phyloP scores from a whole-genome alignment of 1,139 yeast genomes.

The Pichia sp. region DNA sequence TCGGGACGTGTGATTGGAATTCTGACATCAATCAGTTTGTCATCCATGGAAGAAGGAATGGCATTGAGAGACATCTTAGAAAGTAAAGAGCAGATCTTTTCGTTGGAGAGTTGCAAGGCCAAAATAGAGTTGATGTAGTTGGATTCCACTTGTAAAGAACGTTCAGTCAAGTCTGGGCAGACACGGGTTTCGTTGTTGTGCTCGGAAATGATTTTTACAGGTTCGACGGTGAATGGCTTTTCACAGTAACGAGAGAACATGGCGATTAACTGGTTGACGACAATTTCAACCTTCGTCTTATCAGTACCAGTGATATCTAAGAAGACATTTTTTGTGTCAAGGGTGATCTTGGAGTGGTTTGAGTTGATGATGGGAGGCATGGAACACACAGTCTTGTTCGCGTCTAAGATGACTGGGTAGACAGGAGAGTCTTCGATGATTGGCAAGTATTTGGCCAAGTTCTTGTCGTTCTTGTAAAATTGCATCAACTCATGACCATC shows the following conservation, averaged over 20 bases:
- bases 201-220: slow-evolving; percentile 76
- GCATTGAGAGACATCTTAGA: slow-evolving; percentile 80
- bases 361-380: slow-evolving; percentile 97
- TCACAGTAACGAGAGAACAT: slow-evolving; percentile 89
- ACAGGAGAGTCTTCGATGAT: slow-evolving; percentile 87
- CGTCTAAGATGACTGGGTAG: slow-evolving; percentile 84
- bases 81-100: slow-evolving; percentile 65
- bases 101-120: slow-evolving; percentile 69
- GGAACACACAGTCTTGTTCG: slow-evolving; percentile 75
- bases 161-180: slow-evolving; percentile 69
- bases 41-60: slow-evolving; percentile 44
- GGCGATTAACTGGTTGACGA: slow-evolving; percentile 86
- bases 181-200: slow-evolving; percentile 77
- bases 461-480: slow-evolving; percentile 86
- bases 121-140: slow-evolving; percentile 87
- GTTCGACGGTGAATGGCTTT: slow-evolving; percentile 79
- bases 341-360: slow-evolving; percentile 80
- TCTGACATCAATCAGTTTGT: slow-evolving; percentile 58
- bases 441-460: slow-evolving; percentile 82
- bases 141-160: slow-evolving; percentile 70
- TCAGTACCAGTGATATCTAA: slow-evolving; percentile 96
- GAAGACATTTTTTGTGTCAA: slow-evolving; percentile 82
- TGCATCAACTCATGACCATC: slow-evolving; percentile 80
- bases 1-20: slow-evolving; percentile 96
- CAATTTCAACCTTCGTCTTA: slow-evolving; percentile 86